Evolutionary conservation across 1,284 basidiomycete species (phyloP), one percentile per base, ranked within the genome.

Genomic region (Schizophyllum commune): DNA sequence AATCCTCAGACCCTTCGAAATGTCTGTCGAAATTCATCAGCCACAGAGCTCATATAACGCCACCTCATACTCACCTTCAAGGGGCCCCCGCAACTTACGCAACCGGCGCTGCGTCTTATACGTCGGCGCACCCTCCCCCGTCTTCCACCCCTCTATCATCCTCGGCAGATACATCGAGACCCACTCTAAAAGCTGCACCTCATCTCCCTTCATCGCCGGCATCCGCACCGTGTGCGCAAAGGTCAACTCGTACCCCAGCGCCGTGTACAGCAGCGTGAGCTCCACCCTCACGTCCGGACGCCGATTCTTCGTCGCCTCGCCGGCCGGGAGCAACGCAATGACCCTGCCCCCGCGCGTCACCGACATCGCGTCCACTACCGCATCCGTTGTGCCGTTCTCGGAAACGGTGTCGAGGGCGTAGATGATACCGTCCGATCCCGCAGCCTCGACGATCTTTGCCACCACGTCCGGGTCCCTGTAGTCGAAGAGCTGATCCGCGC

Each of bases 401-500:
- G 47, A 55, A 32, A 55, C 21, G 3, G 56, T 39, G 52, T 57
- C 60, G 57, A 61, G 55, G 39, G 13, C 39, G 39, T 47, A 47
- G 39, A 47, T 47, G 39, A 47, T 9, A 2, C 39, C 39, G 9
- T 58, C 61, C 27, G 55, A 54, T 1, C 60, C 59, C 4, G 67
- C 63, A 19, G 59, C 57, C 7, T 61, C 58, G 19, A 59, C 58
- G 55, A 73, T 71, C 53, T 70, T 67, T 3, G 57, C 51, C 4
- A 62, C 58, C n/a, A 67, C 65, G 19, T 69, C 65, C 15, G 68
- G 62, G 58, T 70, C 72, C 20, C 62, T 56, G 61, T 71, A 72
- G 64, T 76, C 72, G 65, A 79, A 74, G 7, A 73, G 71, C 5
- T 66, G 67, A 54, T 74, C 71, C 0, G 78, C 79, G 8, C 80